Conservation (phyloP, 768 basidiomycete species). For the Tylopilus vinaceipallidus region DNA sequence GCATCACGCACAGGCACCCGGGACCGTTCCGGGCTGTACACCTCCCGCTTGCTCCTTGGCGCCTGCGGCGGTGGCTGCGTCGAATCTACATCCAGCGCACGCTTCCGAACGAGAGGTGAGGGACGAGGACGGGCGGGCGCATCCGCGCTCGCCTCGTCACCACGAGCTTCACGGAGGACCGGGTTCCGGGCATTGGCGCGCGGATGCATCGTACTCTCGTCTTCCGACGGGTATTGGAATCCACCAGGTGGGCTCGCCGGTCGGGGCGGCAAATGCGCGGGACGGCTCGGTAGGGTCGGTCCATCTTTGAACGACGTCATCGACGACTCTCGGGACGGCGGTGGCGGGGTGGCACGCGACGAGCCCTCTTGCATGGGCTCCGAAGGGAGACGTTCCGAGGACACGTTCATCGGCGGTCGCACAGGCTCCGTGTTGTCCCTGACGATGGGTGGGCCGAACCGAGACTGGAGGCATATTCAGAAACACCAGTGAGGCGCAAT, state of each 20-base stretch:
- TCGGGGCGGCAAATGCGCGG: slow-evolving; percentile 22
- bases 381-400: slow-evolving; percentile 18
- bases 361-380: slow-evolving; percentile 14
- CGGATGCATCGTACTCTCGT: not conserved
- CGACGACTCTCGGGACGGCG: slow-evolving; percentile 31
- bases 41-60: slow-evolving; percentile 9
- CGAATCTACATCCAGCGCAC: slow-evolving; percentile 4
- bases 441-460: slow-evolving; percentile 31
- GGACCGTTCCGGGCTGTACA: slow-evolving; percentile 6
- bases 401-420: slow-evolving; percentile 2
- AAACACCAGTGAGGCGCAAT: not conserved
- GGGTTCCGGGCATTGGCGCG: slow-evolving; percentile 3
- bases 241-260: slow-evolving; percentile 20
- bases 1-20: slow-evolving; percentile 13
- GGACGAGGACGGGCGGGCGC: slow-evolving; percentile 3
- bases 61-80: slow-evolving; percentile 4
- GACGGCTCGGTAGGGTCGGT: slow-evolving; percentile 2
- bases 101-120: slow-evolving; percentile 11
- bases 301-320: slow-evolving; percentile 16
- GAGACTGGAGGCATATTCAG: slow-evolving; percentile 23
- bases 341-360: slow-evolving; percentile 27
- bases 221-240: slow-evolving; percentile 9
- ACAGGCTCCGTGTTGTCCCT: slow-evolving; percentile 17
- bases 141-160: slow-evolving; percentile 6
- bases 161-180: not conserved